These are phyloP conservation scores for Juglanconis oblonga DNA, from an alignment of 2,329 filamentous ascomycete genomes.

Conservation along the genomic window DNA sequence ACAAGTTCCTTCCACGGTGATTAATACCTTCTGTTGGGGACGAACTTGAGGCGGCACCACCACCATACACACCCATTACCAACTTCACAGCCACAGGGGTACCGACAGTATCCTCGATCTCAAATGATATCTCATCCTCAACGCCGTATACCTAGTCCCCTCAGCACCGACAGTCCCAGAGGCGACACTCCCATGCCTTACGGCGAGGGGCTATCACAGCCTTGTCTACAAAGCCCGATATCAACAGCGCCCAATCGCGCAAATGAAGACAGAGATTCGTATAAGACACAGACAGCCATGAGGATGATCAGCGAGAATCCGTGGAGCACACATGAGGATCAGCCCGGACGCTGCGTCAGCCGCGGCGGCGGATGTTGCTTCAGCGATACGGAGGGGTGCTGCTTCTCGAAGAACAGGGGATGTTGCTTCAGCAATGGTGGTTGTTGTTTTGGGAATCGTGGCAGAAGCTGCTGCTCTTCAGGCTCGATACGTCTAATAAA, in stretches of 20 bases:
- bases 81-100: not conserved
- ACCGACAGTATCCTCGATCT: not conserved
- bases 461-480: not conserved
- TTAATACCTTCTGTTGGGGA: not conserved
- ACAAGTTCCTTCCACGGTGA: not conserved
- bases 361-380: conserved; percentile 12
- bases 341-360: conserved; percentile 4
- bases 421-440: conserved; percentile 12
- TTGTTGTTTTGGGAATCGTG: conserved; percentile 1
- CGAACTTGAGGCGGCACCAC: not conserved
- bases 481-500: not conserved
- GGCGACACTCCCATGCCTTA: not conserved
- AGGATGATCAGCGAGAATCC: not conserved
- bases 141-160: not conserved
- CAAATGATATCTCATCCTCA: not conserved
- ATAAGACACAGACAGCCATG: not conserved
- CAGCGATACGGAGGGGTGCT: conserved; percentile 12
- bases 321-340: not conserved
- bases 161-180: no score
- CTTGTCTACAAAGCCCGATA: not conserved
- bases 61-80: conserved; percentile 6
- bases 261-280: not conserved
- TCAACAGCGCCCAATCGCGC: not conserved
- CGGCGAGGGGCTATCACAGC: not conserved
- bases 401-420: conserved; percentile 2